A percentile compares a stretch with the other conserved stretches of the same genome.
These are phyloP conservation scores for Xanthoconium purpureum DNA, from an alignment of 768 basidiomycete species.

Conservation along the genomic window DNA sequence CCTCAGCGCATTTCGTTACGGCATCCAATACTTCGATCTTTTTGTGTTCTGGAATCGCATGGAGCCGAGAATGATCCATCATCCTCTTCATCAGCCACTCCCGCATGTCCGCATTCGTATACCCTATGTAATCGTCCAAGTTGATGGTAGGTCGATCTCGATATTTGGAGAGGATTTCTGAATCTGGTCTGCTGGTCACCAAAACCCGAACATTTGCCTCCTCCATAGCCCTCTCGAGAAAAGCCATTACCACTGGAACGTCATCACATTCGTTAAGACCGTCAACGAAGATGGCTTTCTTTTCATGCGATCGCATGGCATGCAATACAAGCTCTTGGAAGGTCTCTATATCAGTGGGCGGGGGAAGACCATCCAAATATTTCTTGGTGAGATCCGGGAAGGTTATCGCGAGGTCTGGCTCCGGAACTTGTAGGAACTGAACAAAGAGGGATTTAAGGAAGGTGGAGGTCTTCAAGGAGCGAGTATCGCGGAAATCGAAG, in stretches of 20 bases:
- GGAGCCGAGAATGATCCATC: constrained; percentile 22
- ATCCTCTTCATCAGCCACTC: constrained; percentile 26
- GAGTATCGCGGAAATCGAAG: constrained; percentile 29
- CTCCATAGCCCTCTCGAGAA: constrained; percentile 22
- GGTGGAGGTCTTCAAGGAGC: constrained; percentile 12
- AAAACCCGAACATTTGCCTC: constrained; percentile 25
- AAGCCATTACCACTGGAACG: constrained; percentile 14
- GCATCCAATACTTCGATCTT: constrained; percentile 21
- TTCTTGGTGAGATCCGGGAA: constrained; percentile 22
- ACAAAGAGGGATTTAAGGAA: constrained; percentile 25
- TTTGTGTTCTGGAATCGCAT: constrained; percentile 20
- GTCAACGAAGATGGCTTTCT: constrained; percentile 22
- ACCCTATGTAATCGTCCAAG: constrained; percentile 22
- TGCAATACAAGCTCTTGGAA: constrained; percentile 19
- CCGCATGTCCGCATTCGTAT: constrained; percentile 21
- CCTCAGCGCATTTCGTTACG: constrained; percentile 7
- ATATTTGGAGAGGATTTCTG: constrained; percentile 17
- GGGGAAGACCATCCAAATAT: constrained; percentile 15
- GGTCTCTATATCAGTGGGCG: constrained; percentile 12
- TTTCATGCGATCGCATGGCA: constrained; percentile 23
- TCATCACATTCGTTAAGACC: constrained; percentile 29
- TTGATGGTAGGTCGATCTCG: constrained; percentile 17
- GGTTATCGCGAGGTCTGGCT: constrained; percentile 16
- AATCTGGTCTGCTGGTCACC: constrained; percentile 23
- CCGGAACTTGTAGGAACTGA: constrained; percentile 26